Base-by-base conservation (phyloP, 805 yeast genomes). In the Candida germanica region DNA sequence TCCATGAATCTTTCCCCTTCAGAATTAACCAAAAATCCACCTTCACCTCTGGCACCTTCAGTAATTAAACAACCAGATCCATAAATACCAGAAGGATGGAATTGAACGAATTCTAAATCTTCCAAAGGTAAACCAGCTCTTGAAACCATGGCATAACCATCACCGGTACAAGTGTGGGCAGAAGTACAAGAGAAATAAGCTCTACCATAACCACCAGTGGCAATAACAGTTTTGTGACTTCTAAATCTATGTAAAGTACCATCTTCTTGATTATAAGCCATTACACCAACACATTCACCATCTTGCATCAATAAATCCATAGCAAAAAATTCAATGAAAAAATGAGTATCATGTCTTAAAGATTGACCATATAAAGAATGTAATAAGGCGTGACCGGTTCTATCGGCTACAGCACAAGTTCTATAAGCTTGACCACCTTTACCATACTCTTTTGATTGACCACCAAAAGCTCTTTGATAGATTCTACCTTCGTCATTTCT, bases 1-100 rank as follows among this genome's bases (percentile, higher is more conserved):
- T 91, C 98, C 98, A 91, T 91, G 68, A 91, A 91, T 68, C 98
- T 83, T 74, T 91, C 98, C 77, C 98, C 98, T 71, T 93, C 95
- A 50, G 88, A 79, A 78, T 91, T 91, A 47, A 91, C 76, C 64
- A 91, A 75, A 78, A 79, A 93, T 48, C 98, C 98, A 80, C 98
- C 98, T 75, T 93, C 98, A 78, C 98, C 98, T 76, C 98, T 85
- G 50, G 97, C 95, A 73, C 98, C 98, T 71, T 93, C 98, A 39
- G 98, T 93, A 64, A 93, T 93, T 73, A 91, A 73, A 75, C 98
- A 93, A 48, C 98, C 98, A 26, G 98, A 87, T 42, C 98, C 98
- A 66, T 91, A 91, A 67, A 91, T 93, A 78, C 98, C 98, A 17
- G 98, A 88, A 38, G 98, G 98, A 69, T 91, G 98, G 87, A 91